phyloP scores from a whole-genome alignment of 2,329 filamentous ascomycete genomes.

The Sordariomycetes sp. region DNA sequence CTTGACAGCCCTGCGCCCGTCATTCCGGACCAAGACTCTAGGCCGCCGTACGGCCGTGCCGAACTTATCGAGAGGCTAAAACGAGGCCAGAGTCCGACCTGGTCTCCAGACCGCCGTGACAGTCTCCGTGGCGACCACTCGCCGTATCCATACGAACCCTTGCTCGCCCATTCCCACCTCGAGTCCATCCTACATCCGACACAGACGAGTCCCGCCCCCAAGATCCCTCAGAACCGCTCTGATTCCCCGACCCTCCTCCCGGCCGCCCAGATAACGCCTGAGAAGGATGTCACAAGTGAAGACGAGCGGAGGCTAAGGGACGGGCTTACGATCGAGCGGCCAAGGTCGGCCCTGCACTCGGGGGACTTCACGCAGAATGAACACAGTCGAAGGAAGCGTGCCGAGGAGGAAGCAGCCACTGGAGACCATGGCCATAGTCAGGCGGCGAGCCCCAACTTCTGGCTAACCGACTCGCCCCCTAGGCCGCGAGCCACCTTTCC shows the following conservation, averaged over 20 bases:
- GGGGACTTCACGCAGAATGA: slow-evolving; percentile 46
- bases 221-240: neutral
- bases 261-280: slow-evolving; percentile 37
- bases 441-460: slow-evolving; percentile 18
- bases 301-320: slow-evolving; percentile 34
- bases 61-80: slow-evolving; percentile 82
- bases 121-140: slow-evolving; percentile 11
- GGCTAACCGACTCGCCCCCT: slow-evolving; percentile 47
- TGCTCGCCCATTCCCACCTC: slow-evolving; percentile 13
- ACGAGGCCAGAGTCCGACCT: slow-evolving; percentile 63
- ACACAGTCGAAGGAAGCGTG: neutral
- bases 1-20: slow-evolving; percentile 26
- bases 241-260: slow-evolving; percentile 13
- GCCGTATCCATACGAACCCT: neutral
- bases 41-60: slow-evolving; percentile 49
- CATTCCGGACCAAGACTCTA: slow-evolving; percentile 1
- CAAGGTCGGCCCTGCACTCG: slow-evolving; percentile 63
- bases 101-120: slow-evolving; percentile 57
- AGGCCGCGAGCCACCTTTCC: slow-evolving; percentile 36
- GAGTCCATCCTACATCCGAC: slow-evolving; percentile 22
- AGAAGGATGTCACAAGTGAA: slow-evolving; percentile 20
- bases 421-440: neutral
- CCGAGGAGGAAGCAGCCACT: neutral
- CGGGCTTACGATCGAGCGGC: slow-evolving; percentile 63
- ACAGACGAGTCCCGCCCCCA: neutral